These are phyloP conservation scores for Colletotrichum liriopes DNA, from an alignment of 2,329 filamentous ascomycete genomes.

Conservation along the genomic window DNA sequence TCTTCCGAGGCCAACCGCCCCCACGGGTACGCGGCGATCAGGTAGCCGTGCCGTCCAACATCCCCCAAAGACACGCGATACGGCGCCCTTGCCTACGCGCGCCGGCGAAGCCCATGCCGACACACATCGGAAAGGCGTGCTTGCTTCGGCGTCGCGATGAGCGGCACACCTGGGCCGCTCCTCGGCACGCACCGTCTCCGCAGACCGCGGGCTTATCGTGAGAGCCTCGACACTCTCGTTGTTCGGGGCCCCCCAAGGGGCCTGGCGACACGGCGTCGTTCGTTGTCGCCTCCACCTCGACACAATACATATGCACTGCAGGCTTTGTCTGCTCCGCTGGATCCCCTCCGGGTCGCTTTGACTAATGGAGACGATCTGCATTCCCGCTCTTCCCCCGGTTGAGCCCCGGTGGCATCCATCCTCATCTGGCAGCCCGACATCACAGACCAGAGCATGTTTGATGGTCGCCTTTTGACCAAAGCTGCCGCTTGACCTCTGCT, in stretches of 20 bases:
- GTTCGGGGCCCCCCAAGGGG: not conserved
- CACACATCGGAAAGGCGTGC: too few relatives aligned
- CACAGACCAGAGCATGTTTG: not conserved
- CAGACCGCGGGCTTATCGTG: not conserved
- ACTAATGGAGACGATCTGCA: conserved; percentile 31
- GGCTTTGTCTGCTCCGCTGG: not conserved
- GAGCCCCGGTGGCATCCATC: not conserved
- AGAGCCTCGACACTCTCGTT: not conserved
- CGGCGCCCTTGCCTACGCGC: not conserved
- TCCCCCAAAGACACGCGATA: conserved; percentile 12
- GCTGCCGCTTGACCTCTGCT: not conserved
- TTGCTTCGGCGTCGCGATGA: not conserved
- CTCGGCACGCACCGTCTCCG: not conserved
- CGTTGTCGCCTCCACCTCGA: not conserved
- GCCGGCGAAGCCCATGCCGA: not conserved
- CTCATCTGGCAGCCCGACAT: conserved; percentile 10
- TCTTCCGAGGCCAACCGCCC: not conserved
- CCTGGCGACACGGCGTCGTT: not conserved
- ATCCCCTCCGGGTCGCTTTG: conserved; percentile 11
- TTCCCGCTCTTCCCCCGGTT: conserved; percentile 26
- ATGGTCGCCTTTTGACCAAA: not conserved
- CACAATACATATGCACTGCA: not conserved
- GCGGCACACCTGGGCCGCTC: not conserved
- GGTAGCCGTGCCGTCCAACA: conserved; percentile 8
- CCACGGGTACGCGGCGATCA: conserved; percentile 4